These are phyloP conservation scores for Penicillium sp. DNA, from an alignment of 2,329 filamentous ascomycete genomes.

Conservation along the genomic window DNA sequence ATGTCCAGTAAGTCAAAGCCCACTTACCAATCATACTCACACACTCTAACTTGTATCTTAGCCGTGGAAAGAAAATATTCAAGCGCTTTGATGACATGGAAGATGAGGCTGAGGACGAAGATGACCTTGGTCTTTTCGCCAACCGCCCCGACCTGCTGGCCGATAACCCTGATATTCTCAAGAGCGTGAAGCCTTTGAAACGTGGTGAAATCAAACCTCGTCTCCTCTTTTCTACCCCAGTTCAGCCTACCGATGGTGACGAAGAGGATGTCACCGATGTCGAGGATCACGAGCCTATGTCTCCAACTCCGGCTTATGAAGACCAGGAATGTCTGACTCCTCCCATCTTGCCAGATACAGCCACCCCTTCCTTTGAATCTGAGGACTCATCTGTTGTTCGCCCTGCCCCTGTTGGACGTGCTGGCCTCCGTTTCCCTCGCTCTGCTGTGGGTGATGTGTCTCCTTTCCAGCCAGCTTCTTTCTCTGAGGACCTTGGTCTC, in stretches of 20 bases:
- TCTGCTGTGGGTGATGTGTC: not conserved
- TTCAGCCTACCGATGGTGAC: constrained; percentile 31
- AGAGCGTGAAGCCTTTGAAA: constrained; percentile 51
- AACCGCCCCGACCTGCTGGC: constrained; percentile 40
- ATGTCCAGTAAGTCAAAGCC: constrained; percentile 30
- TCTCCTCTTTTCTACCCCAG: constrained; percentile 55
- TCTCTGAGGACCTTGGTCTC: constrained; percentile 14
- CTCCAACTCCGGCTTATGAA: constrained; percentile 9
- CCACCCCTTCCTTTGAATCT: not conserved
- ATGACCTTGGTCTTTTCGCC: constrained; percentile 45
- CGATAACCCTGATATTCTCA: constrained; percentile 26
- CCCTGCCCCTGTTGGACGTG: not conserved
- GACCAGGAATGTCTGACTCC: constrained; percentile 1
- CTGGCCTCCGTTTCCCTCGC: not conserved
- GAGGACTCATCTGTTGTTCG: not conserved
- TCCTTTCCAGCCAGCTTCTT: not conserved
- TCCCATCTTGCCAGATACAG: not conserved
- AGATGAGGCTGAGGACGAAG: constrained; percentile 44
- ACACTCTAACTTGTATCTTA: constrained; percentile 36
- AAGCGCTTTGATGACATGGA: constrained; percentile 52
- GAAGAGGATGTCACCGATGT: constrained; percentile 59
- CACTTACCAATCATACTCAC: constrained; percentile 2
- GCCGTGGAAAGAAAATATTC: constrained; percentile 63
- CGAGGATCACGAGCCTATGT: constrained; percentile 38
- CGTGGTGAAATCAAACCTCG: constrained; percentile 61